Evolutionary conservation across 2,329 filamentous ascomycete species (phyloP), one percentile per base, ranked within the genome.

Genomic region (Fusarium sacchari): DNA sequence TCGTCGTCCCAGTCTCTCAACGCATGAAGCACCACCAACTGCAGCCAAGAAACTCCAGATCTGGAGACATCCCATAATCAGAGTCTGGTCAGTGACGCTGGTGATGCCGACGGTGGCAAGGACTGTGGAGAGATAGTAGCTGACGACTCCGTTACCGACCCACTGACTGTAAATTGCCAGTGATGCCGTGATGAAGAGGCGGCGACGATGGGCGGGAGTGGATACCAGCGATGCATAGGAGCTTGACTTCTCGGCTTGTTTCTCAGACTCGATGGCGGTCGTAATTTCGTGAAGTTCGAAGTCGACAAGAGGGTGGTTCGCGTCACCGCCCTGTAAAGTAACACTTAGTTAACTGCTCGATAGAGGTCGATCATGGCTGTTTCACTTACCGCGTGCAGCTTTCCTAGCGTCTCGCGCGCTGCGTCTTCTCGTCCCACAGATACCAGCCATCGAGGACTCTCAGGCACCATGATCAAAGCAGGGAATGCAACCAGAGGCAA

Each of bases 21-120:
- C 47, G 5, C 36, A 63, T 2, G 46, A 22, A 4, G 65, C 65
- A 2, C 65, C 65, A 7, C 47, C 50, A n/a, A 58, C 60, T 14
- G 65, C 64, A 13, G 65, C 65, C 5, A 68, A 34, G 20, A 68
- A 43, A 63, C 65, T 68, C 65, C 65, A 68, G 2, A 68, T 68
- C 9, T 68, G 65, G 0, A 68, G 65, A 6, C 64, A 68, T 5
- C 65, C 65, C 12, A 63, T 68, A 14, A 68, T 68, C 7, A 68
- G n/a, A 20, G 64, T 68, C 24, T 68, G 65, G 6, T 68, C 64
- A 22, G 65, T 68, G n/a, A 68, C 64, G 4, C 64, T 63, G 3
- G 65, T 68, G 30, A 68, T 68, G 0, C 65, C 65, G 4, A 68
- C 65, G 5, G 65, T 68, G 4, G 30, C 50, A 4, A 68, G 55